These are phyloP conservation scores for Pythium vanterpoolii DNA, from an alignment of 352 stramenopile genomes.

Conservation along the genomic window DNA sequence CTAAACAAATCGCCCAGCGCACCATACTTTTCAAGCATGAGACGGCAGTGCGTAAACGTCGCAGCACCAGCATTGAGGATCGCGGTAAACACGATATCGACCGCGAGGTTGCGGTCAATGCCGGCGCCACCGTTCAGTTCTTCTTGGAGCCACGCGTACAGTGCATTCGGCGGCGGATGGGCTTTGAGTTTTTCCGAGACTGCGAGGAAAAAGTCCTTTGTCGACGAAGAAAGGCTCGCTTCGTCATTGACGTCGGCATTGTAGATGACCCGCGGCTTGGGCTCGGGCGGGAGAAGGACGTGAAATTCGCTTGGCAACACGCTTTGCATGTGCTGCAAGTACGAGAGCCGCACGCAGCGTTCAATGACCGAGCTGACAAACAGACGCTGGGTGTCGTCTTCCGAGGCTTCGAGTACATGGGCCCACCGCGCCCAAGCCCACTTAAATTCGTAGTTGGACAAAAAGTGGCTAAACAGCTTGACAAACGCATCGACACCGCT, in stretches of 20 bases:
- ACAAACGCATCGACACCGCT: constrained; percentile 61
- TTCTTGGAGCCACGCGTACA: constrained; percentile 64
- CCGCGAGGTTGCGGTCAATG: constrained; percentile 41
- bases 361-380: constrained; percentile 86
- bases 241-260: constrained; percentile 31
- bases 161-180: constrained; percentile 44
- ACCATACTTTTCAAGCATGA: constrained; percentile 80
- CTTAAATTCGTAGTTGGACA: constrained; percentile 89
- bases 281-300: constrained; percentile 64
- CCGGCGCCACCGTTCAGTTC: constrained; percentile 35
- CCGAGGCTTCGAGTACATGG: constrained; percentile 69
- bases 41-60: constrained; percentile 81
- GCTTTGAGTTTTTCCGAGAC: constrained; percentile 67
- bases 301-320: constrained; percentile 74
- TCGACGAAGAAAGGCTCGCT: constrained; percentile 20
- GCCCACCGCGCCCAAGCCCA: constrained; percentile 79
- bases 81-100: constrained; percentile 75
- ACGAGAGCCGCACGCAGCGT: constrained; percentile 79
- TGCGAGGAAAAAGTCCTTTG: constrained; percentile 51
- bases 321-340: constrained; percentile 82
- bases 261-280: constrained; percentile 69
- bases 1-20: constrained; percentile 45
- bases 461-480: constrained; percentile 77
- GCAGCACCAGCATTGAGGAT: constrained; percentile 72
- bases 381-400: constrained; percentile 78